These are phyloP conservation scores for Eucommia ulmoides DNA, from an alignment of 257 asterid species.

Conservation along the genomic window DNA sequence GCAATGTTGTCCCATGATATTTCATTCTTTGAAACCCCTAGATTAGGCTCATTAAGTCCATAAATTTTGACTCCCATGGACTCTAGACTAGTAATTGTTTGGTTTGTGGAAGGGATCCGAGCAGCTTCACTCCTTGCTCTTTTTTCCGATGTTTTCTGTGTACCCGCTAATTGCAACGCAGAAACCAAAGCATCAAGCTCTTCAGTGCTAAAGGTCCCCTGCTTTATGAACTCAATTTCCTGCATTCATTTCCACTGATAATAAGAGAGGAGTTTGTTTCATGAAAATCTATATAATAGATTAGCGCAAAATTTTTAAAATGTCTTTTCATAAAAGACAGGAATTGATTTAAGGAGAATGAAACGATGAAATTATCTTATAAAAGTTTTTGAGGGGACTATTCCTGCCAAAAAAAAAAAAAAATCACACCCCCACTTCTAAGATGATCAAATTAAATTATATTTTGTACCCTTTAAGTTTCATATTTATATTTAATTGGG, in stretches of 20 bases:
- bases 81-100: conserved; percentile 56
- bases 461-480: too few species aligned
- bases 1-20: conserved; percentile 94
- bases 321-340: too few species aligned
- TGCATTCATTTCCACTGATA: conserved; percentile 23
- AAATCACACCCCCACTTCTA: too few species aligned
- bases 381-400: too few species aligned
- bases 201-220: conserved; percentile 60
- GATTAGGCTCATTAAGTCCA: conserved; percentile 45
- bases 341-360: too few species aligned
- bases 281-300: too few species aligned
- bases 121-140: conserved; percentile 34
- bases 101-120: conserved; percentile 29
- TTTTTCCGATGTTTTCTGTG: conserved; percentile 28
- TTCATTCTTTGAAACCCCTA: conserved; percentile 30
- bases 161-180: conserved; percentile 52
- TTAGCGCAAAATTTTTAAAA: too few species aligned
- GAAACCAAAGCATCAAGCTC: conserved; percentile 86
- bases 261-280: too few species aligned
- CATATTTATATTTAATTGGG: too few species aligned
- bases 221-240: conserved; percentile 94
- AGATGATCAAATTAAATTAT: too few species aligned
- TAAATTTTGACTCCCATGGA: conserved; percentile 79
- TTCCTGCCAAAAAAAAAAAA: too few species aligned
- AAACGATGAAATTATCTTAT: too few species aligned